A percentile compares a stretch with the other conserved stretches of the same genome.
Conservation (phyloP, 2,329 filamentous ascomycete species). For the Exserohilum rostratum region DNA sequence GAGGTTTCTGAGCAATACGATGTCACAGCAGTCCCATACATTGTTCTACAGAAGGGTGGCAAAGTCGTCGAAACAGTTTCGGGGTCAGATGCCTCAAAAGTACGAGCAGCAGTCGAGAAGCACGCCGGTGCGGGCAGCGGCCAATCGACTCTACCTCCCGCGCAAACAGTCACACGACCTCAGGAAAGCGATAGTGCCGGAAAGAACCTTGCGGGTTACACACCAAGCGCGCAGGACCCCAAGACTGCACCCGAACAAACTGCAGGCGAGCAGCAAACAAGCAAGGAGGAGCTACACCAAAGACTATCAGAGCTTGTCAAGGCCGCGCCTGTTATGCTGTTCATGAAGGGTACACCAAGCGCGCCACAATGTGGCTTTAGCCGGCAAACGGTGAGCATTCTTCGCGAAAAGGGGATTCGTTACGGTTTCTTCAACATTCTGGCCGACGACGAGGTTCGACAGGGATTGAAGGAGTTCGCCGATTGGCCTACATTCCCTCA, state of each 20-base stretch:
- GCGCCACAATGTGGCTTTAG: slow-evolving; percentile 92
- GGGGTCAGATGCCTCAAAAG: slow-evolving; percentile 85
- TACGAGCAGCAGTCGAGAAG: slow-evolving; percentile 83
- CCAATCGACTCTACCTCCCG: slow-evolving; percentile 50
- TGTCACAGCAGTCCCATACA: slow-evolving; percentile 90
- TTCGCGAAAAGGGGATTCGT: slow-evolving; percentile 88
- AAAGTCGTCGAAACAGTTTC: slow-evolving; percentile 83
- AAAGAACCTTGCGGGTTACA: slow-evolving; percentile 54
- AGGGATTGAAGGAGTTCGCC: slow-evolving; percentile 95
- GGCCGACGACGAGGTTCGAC: slow-evolving; percentile 94
- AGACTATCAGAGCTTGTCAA: slow-evolving; percentile 85
- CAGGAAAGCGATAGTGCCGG: slow-evolving; percentile 44
- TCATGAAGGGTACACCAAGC: slow-evolving; percentile 96
- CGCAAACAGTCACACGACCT: slow-evolving; percentile 53
- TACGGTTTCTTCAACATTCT: slow-evolving; percentile 99
- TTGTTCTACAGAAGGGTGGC: slow-evolving; percentile 79
- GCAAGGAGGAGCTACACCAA: slow-evolving; percentile 84
- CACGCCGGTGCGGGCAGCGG: slow-evolving; percentile 65
- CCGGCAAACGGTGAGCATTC: slow-evolving; percentile 81
- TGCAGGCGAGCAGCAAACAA: slow-evolving; percentile 46
- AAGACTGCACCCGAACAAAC: slow-evolving; percentile 56
- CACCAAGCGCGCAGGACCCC: slow-evolving; percentile 51
- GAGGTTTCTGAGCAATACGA: slow-evolving; percentile 93
- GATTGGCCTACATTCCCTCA: slow-evolving; percentile 99
- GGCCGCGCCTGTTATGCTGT: slow-evolving; percentile 96